Evolutionary conservation across 441 rosid genomes (phyloP).

Genomic region (Raphanus hybrid): DNA sequence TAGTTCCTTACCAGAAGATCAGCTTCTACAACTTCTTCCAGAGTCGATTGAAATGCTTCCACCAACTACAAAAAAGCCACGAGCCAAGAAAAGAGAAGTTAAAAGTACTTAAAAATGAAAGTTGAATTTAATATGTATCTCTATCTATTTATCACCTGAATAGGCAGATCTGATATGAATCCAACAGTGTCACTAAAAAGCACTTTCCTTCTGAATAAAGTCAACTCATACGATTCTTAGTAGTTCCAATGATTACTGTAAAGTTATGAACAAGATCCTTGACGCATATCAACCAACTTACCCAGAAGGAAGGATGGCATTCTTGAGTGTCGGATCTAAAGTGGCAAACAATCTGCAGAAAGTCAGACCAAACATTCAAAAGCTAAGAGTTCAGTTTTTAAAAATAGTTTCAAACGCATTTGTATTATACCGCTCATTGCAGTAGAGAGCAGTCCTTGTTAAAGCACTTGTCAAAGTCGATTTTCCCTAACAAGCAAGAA

Average conservation of each 20-base stretch:
- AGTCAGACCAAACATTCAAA: conserved; percentile 20
- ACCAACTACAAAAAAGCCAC: conserved; percentile 59
- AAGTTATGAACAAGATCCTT: conserved; percentile 5
- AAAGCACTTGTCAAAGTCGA: conserved; percentile 82
- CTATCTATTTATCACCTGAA: conserved; percentile 62
- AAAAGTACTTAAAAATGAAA: background rate
- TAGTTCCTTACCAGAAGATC: conserved; percentile 74
- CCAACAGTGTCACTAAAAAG: conserved; percentile 95
- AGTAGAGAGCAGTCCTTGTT: conserved; percentile 71
- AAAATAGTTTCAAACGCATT: conserved; percentile 22
- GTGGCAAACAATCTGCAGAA: conserved; percentile 80
- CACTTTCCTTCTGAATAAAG: conserved; percentile 71
- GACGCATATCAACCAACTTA: conserved; percentile 36
- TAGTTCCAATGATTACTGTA: conserved; percentile 6
- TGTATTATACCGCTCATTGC: conserved; percentile 73
- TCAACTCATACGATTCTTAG: conserved; percentile 2
- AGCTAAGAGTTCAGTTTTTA: conserved; percentile 8
- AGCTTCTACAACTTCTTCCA: conserved; percentile 96
- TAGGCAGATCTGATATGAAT: conserved; percentile 91
- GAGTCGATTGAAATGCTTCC: conserved; percentile 90
- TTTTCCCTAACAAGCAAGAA: conserved; percentile 64
- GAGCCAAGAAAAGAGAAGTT: conserved; percentile 14
- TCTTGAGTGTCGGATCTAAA: conserved; percentile 77
- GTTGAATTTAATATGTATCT: conserved; percentile 9
- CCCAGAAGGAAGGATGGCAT: conserved; percentile 81